Evolutionary conservation across 179 eudicot species (phyloP).

Genomic region (Kewa caespitosa): DNA sequence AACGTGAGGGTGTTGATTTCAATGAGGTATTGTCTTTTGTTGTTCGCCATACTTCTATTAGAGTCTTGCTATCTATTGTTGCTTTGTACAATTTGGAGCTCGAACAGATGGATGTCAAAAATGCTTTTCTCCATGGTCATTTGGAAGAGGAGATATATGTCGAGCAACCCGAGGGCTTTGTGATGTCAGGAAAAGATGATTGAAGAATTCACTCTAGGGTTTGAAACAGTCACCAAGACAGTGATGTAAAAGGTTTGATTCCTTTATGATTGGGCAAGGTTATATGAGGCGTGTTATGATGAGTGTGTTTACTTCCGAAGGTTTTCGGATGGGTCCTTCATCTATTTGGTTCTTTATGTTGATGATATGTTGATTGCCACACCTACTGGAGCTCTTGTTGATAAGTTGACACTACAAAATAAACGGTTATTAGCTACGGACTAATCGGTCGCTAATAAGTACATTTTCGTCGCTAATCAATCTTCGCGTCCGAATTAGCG

Average conservation of each 20-base stretch:
- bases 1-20: too few relatives aligned
- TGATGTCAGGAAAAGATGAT: background rate
- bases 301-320: background rate
- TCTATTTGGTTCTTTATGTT: background rate
- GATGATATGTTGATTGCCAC: background rate
- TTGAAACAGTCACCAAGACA: background rate
- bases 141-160: background rate
- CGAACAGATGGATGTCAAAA: background rate
- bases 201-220: background rate
- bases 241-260: background rate
- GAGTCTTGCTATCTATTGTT: background rate
- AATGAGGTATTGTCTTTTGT: too few relatives aligned
- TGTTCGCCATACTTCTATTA: background rate
- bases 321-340: background rate
- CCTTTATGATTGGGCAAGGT: background rate
- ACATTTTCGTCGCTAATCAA: too few relatives aligned
- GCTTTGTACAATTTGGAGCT: background rate
- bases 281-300: background rate
- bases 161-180: background rate
- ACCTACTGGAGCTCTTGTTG: background rate
- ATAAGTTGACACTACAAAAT: background rate
- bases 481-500: too few relatives aligned
- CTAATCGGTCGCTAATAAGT: too few relatives aligned
- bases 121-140: background rate
- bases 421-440: too few relatives aligned